phyloP scores from a whole-genome alignment of 768 basidiomycete species.

The Trametes cubensis region DNA sequence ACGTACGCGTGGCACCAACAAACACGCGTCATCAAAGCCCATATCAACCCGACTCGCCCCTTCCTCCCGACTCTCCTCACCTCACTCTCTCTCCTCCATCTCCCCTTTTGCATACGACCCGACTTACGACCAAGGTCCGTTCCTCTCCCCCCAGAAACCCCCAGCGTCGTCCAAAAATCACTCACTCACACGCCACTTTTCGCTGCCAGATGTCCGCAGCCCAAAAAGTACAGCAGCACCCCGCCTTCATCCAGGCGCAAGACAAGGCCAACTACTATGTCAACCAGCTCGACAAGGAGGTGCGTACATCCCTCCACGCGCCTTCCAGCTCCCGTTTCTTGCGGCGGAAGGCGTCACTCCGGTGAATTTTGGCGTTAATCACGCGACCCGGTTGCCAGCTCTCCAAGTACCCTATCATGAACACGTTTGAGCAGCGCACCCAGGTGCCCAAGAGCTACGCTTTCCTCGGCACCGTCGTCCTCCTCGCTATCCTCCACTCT shows the following conservation, averaged over 20 bases:
- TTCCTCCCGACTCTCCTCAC: constrained; percentile 20
- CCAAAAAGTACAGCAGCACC: constrained; percentile 87
- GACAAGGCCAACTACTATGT: constrained; percentile 82
- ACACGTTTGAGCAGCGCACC: constrained; percentile 84
- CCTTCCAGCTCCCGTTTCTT: neutral
- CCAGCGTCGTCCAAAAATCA: neutral
- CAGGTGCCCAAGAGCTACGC: constrained; percentile 92
- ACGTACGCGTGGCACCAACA: constrained; percentile 48
- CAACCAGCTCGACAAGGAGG: constrained; percentile 96
- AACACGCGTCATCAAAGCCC: constrained; percentile 65
- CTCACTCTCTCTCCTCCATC: constrained; percentile 22
- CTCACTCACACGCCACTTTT: constrained; percentile 8
- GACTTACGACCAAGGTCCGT: constrained; percentile 20
- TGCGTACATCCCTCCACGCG: constrained; percentile 38
- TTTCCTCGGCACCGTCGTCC: constrained; percentile 68
- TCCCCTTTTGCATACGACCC: constrained; percentile 13
- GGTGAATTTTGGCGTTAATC: constrained; percentile 15
- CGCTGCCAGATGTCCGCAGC: constrained; percentile 64
- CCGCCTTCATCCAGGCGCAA: constrained; percentile 80
- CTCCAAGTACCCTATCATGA: constrained; percentile 84
- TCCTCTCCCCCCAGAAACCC: neutral
- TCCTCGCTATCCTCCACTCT: constrained; percentile 76
- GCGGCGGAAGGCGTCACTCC: neutral
- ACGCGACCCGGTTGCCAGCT: constrained; percentile 48
- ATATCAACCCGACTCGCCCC: constrained; percentile 37